Evolutionary conservation across 2,329 filamentous ascomycete species (phyloP).

Genomic region (Coniochaeta ligniaria): DNA sequence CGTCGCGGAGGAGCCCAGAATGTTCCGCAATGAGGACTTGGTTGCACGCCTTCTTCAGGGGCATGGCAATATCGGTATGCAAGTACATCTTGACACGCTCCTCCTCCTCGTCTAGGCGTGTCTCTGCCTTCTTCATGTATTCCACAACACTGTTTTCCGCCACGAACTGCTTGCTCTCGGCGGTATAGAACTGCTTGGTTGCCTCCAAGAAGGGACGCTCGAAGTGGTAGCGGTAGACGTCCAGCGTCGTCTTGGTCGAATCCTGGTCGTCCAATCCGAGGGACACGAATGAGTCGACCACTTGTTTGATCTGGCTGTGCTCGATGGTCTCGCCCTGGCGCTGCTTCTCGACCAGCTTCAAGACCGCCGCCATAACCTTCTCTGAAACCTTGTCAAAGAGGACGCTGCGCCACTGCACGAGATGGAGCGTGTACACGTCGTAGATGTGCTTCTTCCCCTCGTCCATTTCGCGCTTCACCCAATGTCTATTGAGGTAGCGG

Average conservation of each 20-base stretch:
- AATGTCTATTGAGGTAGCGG: constrained; percentile 92
- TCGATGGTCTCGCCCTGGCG: constrained; percentile 97
- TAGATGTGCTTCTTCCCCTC: constrained; percentile 98
- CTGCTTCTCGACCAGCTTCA: constrained; percentile 95
- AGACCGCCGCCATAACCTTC: constrained; percentile 90
- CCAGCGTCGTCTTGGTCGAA: constrained; percentile 85
- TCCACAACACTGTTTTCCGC: constrained; percentile 97
- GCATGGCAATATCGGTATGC: constrained; percentile 78
- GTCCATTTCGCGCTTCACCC: constrained; percentile 98
- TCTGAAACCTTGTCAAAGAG: constrained; percentile 78
- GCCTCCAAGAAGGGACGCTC: constrained; percentile 85
- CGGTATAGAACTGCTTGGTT: constrained; percentile 79
- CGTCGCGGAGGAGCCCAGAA: constrained; percentile 77
- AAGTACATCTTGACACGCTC: constrained; percentile 88
- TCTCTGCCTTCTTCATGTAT: constrained; percentile 99
- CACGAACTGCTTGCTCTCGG: constrained; percentile 89
- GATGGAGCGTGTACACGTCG: constrained; percentile 93
- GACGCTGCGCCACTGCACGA: constrained; percentile 91
- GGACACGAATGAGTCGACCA: constrained; percentile 94
- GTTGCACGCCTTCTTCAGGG: constrained; percentile 82
- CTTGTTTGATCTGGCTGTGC: constrained; percentile 91
- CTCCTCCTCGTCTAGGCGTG: constrained; percentile 84
- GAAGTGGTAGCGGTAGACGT: constrained; percentile 90
- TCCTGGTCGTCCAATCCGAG: constrained; percentile 91
- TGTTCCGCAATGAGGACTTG: constrained; percentile 85